Conservation (phyloP, 2,329 filamentous ascomycete genomes). For the Metarhizium brunneum region DNA sequence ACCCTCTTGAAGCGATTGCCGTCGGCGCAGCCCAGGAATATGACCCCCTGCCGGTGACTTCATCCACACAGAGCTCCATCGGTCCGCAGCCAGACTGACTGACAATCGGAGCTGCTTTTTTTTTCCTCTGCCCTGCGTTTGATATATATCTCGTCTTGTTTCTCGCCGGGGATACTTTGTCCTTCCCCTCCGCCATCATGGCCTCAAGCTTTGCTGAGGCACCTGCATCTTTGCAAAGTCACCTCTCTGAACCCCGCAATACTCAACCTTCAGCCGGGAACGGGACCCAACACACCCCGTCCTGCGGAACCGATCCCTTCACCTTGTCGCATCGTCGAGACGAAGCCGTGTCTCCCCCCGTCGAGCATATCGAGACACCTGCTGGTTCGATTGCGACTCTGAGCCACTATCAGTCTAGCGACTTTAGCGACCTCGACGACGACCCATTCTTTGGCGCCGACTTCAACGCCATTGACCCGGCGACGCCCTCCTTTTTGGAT, state of each 20-base stretch:
- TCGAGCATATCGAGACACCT: slow-evolving; percentile 33
- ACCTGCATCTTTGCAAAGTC: slow-evolving; percentile 29
- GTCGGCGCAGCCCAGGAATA: slow-evolving; percentile 15
- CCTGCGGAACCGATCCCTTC: slow-evolving; percentile 29
- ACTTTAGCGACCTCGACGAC: slow-evolving; percentile 35
- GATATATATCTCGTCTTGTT: slow-evolving; percentile 25
- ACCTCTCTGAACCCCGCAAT: slow-evolving; percentile 24
- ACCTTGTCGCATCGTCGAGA: slow-evolving; percentile 29
- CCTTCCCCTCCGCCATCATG: slow-evolving; percentile 23
- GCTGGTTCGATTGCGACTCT: slow-evolving; percentile 38
- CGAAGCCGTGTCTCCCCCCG: slow-evolving; percentile 19
- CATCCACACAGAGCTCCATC: slow-evolving; percentile 8
- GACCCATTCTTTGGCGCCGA: slow-evolving; percentile 44
- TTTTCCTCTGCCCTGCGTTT: slow-evolving; percentile 4
- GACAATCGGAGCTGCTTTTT: not conserved
- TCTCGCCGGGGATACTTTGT: not conserved
- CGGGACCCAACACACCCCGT: slow-evolving; percentile 14
- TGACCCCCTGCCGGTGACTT: slow-evolving; percentile 22
- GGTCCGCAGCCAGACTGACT: slow-evolving; percentile 3
- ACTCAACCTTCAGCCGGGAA: slow-evolving; percentile 15
- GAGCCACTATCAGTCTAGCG: slow-evolving; percentile 40
- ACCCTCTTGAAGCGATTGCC: not conserved
- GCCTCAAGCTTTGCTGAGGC: slow-evolving; percentile 33
- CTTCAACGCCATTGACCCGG: slow-evolving; percentile 32
- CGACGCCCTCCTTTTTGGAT: slow-evolving; percentile 36